Conservation (phyloP, 2,329 filamentous ascomycete species). For the Arthrobotrys megalospora region DNA sequence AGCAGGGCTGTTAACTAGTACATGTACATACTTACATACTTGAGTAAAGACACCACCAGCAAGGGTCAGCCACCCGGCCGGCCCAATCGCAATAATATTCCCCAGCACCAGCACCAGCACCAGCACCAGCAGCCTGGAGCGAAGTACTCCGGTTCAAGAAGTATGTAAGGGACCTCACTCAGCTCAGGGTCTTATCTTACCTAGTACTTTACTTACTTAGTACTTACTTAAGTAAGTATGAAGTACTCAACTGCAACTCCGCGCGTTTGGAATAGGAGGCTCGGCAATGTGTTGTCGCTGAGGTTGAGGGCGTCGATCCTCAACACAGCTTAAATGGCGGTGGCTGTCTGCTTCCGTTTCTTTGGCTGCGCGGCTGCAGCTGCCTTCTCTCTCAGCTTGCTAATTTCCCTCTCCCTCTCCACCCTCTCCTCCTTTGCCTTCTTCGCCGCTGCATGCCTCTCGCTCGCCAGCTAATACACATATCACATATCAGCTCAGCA, state of each 20-base stretch:
- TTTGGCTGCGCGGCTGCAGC: background rate
- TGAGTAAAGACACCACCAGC: background rate
- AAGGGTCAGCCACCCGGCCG: constrained; percentile 39
- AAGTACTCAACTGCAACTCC: too few species aligned
- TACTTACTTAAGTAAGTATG: too few species aligned
- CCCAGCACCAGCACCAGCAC: too few species aligned
- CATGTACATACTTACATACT: too few species aligned
- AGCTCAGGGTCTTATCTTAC: constrained; percentile 11
- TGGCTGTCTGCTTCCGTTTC: constrained; percentile 24
- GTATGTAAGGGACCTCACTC: constrained; percentile 38
- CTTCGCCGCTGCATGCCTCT: constrained; percentile 43
- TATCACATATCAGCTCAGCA: constrained; percentile 25
- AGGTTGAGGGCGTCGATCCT: background rate
- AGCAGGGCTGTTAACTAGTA: background rate
- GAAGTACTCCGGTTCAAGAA: background rate
- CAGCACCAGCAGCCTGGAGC: too few species aligned
- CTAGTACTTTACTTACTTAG: background rate
- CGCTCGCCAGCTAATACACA: constrained; percentile 38
- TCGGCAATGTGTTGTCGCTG: background rate
- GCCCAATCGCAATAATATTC: background rate
- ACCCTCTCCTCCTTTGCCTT: constrained; percentile 32
- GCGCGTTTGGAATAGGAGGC: too few species aligned
- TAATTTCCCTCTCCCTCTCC: constrained; percentile 33
- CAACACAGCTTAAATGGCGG: background rate
- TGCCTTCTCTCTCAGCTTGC: constrained; percentile 5